Evolutionary conservation across 345 rosid genomes (phyloP), one percentile per base, ranked within the genome.

Genomic region (Lepidium aucheri): DNA sequence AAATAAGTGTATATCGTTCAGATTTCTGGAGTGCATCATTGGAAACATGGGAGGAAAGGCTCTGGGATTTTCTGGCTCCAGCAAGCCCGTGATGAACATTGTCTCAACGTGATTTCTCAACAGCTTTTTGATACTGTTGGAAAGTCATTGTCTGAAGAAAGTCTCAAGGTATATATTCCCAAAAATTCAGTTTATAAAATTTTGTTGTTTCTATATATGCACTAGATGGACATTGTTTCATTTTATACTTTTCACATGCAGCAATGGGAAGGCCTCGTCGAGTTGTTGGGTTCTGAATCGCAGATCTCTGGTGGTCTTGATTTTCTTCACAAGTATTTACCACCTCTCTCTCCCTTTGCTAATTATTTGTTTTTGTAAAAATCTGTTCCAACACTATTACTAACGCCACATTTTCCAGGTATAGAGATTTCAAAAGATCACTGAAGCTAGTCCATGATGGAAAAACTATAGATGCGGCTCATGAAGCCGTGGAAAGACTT

Each of bases 201-300:
- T n/a, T 17, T 17, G 15, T 50, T 7, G 30, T 6, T 38, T 56
- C 61, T n/a, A n/a, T 20, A 38, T 7, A 3, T 56, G 45, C 22
- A 14, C 57, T 30, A 9, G 22, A 38, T 55, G 30, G 61, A 18
- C 33, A 13, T 38, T n/a, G 28, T 53, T 36, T 6, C 20, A 49
- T 50, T 50, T 9, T 43, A 14, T 52, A 43, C 16, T 74, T 70
- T 52, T 7, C 52, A 55, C 68, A 57, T 42, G 50, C 88, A 94
- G 99, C 95, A 88, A 88, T 94, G 99, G 99, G 99, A 88, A 78
- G 96, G 96, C 35, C 78, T 94, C 24, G 80, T 90, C 61, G 93
- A 84, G 56, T 77, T 94, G 81, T 76, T 94, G 79, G 92, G 91
- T 66, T 85, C 95, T 1, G 96, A 90, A 69, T 81, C 91, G 16